A percentile compares a stretch with the other conserved stretches of the same genome.
These are phyloP conservation scores for Cunninghamia lanceolata DNA, from an alignment of 75 land plant genomes.

Conservation along the genomic window DNA sequence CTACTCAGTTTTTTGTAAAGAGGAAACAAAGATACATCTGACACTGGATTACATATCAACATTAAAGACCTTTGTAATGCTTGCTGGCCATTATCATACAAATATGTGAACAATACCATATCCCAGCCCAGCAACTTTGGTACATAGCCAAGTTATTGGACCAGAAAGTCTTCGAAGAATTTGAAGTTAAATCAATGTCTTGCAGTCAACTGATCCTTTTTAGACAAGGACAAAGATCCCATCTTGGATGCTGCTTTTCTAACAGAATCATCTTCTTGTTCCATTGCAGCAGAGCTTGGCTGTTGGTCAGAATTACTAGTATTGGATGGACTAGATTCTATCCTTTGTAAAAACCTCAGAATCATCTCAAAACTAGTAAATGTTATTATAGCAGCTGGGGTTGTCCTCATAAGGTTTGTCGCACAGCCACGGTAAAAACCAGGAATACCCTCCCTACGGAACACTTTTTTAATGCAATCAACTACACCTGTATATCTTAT, in stretches of 20 bases:
- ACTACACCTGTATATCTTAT: constrained; percentile 62
- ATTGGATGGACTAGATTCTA: constrained; percentile 24
- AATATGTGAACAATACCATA: background rate
- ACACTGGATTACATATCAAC: background rate
- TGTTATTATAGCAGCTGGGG: constrained; percentile 92
- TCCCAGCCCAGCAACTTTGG: background rate
- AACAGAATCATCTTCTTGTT: constrained; percentile 17
- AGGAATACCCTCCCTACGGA: constrained; percentile 58
- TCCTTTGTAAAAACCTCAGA: constrained; percentile 41
- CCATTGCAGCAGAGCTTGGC: background rate
- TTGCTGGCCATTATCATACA: constrained; percentile 9
- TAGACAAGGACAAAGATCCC: constrained; percentile 19
- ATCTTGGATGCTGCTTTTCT: constrained; percentile 14
- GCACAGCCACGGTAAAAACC: constrained; percentile 96
- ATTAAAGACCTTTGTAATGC: background rate
- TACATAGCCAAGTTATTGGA: background rate
- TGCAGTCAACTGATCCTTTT: constrained; percentile 18
- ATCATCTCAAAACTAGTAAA: constrained; percentile 91
- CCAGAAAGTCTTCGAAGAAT: constrained; percentile 6
- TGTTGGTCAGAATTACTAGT: constrained; percentile 3
- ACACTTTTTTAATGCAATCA: constrained; percentile 76
- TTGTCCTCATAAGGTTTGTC: constrained; percentile 86
- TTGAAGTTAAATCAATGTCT: constrained; percentile 17
- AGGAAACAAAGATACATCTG: background rate
- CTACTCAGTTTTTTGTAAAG: background rate